phyloP scores from a whole-genome alignment of 495 filamentous ascomycete species.

The Sabuloglossum arenarium region DNA sequence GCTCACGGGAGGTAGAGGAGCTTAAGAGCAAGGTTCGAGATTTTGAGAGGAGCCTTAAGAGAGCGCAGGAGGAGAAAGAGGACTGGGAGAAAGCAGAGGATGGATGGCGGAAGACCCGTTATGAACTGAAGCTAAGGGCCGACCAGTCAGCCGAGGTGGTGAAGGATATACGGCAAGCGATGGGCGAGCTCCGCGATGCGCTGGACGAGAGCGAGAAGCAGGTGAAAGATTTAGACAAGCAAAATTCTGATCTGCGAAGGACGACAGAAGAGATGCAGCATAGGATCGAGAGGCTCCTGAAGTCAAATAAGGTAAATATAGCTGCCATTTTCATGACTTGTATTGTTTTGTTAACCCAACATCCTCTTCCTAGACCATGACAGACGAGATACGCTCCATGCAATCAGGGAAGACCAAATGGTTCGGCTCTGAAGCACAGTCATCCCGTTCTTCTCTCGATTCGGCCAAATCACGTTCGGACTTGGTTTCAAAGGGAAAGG shows the following conservation, averaged over 20 bases:
- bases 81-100: constrained; percentile 49
- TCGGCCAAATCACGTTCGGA: constrained; percentile 11
- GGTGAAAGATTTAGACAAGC: constrained; percentile 57
- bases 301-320: constrained; percentile 34
- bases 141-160: constrained; percentile 50
- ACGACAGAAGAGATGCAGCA: constrained; percentile 56
- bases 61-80: constrained; percentile 42
- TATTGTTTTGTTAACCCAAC: not conserved
- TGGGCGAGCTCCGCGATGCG: constrained; percentile 55
- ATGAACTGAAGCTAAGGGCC: constrained; percentile 50
- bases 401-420: constrained; percentile 16
- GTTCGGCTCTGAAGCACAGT: constrained; percentile 26
- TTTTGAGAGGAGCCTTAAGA: constrained; percentile 51
- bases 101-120: constrained; percentile 50
- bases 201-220: constrained; percentile 78
- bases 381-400: constrained; percentile 23
- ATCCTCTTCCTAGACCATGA: constrained; percentile 18
- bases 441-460: constrained; percentile 35
- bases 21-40: constrained; percentile 58
- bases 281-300: constrained; percentile 60
- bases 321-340: not conserved
- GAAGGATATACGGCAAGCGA: constrained; percentile 51
- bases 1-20: constrained; percentile 72
- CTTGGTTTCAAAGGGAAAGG: constrained; percentile 17
- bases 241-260: constrained; percentile 52